Evolutionary conservation across 2,329 filamentous ascomycete species (phyloP).

Genomic region (Botrytis porri): DNA sequence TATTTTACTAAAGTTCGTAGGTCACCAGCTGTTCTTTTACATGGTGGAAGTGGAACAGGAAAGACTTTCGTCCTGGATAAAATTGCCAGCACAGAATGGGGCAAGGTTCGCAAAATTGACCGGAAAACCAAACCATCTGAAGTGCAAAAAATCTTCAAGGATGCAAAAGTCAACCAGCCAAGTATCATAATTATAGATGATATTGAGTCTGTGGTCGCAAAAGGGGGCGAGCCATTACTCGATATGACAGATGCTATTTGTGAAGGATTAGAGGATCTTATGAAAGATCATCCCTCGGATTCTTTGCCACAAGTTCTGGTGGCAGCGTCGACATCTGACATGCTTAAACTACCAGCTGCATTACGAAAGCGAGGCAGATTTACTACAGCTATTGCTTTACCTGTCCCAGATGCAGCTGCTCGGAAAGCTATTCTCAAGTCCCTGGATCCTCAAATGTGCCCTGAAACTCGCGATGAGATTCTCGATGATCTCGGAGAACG

Average conservation of each 20-base stretch:
- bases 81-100: slow-evolving; percentile 68
- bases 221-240: slow-evolving; percentile 51
- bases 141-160: slow-evolving; percentile 66
- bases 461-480: slow-evolving; percentile 49
- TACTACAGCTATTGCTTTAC: slow-evolving; percentile 65
- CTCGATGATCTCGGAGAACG: slow-evolving; percentile 63
- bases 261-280: slow-evolving; percentile 55
- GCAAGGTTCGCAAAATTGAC: slow-evolving; percentile 61
- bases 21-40: slow-evolving; percentile 50
- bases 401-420: slow-evolving; percentile 69
- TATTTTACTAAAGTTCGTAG: slow-evolving; percentile 30
- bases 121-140: slow-evolving; percentile 54
- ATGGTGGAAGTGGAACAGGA: slow-evolving; percentile 81
- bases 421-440: slow-evolving; percentile 72
- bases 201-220: slow-evolving; percentile 66
- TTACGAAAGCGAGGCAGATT: slow-evolving; percentile 67
- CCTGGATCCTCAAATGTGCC: slow-evolving; percentile 42
- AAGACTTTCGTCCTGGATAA: slow-evolving; percentile 73
- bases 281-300: slow-evolving; percentile 34
- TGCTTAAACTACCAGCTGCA: slow-evolving; percentile 67
- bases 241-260: slow-evolving; percentile 51
- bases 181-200: slow-evolving; percentile 79
- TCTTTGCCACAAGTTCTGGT: slow-evolving; percentile 61
- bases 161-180: slow-evolving; percentile 66
- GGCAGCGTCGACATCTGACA: slow-evolving; percentile 70